phyloP scores from a whole-genome alignment of 495 filamentous ascomycete species.

The Saxispiralis lemnorum region DNA sequence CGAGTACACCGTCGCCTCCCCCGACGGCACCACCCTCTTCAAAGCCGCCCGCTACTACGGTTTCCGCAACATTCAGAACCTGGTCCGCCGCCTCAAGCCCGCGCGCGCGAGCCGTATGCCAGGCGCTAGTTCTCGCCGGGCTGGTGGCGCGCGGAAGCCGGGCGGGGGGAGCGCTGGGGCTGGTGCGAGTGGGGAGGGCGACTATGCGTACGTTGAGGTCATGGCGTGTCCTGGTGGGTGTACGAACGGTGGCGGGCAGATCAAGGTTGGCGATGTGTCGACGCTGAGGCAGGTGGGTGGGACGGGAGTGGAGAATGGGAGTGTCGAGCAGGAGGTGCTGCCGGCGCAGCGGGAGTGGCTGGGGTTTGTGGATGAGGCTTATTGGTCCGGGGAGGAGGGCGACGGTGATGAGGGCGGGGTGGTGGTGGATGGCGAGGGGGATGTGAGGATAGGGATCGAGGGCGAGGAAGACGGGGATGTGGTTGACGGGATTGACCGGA shows the following conservation, averaged over 20 bases:
- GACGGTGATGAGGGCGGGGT: conserved; percentile 20
- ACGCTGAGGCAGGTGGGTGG: conserved; percentile 17
- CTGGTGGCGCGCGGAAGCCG: conserved; percentile 26
- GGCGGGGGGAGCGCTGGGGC: conserved; percentile 1
- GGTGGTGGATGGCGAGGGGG: conserved; percentile 11
- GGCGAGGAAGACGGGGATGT: conserved; percentile 22
- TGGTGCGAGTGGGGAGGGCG: conserved; percentile 24
- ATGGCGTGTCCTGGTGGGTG: conserved; percentile 98
- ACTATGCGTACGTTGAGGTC: conserved; percentile 85
- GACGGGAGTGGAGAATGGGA: conserved; percentile 17
- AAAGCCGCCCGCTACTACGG: conserved; percentile 84
- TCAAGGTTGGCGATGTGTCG: conserved; percentile 63
- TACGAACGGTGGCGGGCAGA: conserved; percentile 91
- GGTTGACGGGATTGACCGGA: conserved; percentile 34
- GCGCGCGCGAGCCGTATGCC: conserved; percentile 56
- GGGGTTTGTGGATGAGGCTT: conserved; percentile 74
- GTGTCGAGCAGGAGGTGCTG: conserved; percentile 27
- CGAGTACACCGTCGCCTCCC: conserved; percentile 45
- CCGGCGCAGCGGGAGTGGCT: conserved; percentile 74
- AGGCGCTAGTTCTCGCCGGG: conserved; percentile 34
- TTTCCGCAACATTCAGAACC: conserved; percentile 93
- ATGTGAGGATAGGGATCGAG: conserved; percentile 6
- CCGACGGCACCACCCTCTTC: conserved; percentile 40
- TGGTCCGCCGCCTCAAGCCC: conserved; percentile 78
- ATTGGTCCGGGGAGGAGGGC: conserved; percentile 45